Conservation (phyloP, 2,329 filamentous ascomycete species). For the Verticillium alfalfae region DNA sequence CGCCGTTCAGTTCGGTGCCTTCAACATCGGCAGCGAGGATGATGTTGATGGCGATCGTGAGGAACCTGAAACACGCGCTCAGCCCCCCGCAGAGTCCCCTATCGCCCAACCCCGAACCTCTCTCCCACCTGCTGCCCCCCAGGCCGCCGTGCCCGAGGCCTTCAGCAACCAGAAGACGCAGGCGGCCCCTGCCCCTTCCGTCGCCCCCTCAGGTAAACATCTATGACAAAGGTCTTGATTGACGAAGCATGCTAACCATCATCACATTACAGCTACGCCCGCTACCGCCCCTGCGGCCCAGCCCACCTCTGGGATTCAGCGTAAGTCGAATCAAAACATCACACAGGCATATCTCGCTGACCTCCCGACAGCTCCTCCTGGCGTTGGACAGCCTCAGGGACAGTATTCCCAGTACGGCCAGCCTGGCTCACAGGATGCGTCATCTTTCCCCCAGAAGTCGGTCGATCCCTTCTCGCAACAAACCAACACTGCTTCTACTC, state of each 20-base stretch:
- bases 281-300: slow-evolving; percentile 22
- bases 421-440: slow-evolving; percentile 52
- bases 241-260: slow-evolving; percentile 12
- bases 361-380: slow-evolving; percentile 32
- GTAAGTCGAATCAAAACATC: slow-evolving; percentile 23
- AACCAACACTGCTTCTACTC: slow-evolving; percentile 37
- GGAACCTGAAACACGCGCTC: slow-evolving; percentile 88
- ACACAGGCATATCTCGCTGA: slow-evolving; percentile 10
- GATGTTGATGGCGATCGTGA: slow-evolving; percentile 94
- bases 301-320: slow-evolving; percentile 27
- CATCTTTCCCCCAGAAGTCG: slow-evolving; percentile 66
- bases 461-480: slow-evolving; percentile 86
- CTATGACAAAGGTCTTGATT: slow-evolving; percentile 22
- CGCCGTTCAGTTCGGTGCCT: slow-evolving; percentile 92
- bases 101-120: slow-evolving; percentile 79
- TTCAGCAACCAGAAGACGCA: slow-evolving; percentile 51
- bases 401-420: slow-evolving; percentile 69
- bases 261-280: slow-evolving; percentile 12
- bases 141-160: slow-evolving; percentile 48
- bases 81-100: slow-evolving; percentile 90
- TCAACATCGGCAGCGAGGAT: slow-evolving; percentile 79
- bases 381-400: slow-evolving; percentile 49
- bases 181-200: slow-evolving; percentile 30
- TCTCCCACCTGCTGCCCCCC: slow-evolving; percentile 66
- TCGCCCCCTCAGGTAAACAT: slow-evolving; percentile 28